Evolutionary conservation across 2,329 filamentous ascomycete species (phyloP).

Genomic region (Pseudogymnoascus destructans): DNA sequence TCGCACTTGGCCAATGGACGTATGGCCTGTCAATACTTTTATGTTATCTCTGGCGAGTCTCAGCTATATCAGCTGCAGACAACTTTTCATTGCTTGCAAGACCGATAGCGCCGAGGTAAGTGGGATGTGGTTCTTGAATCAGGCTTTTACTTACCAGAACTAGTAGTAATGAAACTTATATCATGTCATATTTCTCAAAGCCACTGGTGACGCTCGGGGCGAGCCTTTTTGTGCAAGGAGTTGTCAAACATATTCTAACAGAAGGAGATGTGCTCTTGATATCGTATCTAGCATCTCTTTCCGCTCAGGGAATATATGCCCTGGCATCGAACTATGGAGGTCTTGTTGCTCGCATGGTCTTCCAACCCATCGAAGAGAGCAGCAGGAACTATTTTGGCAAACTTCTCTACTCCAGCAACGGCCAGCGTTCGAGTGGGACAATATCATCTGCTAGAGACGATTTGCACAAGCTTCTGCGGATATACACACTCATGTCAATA

Average conservation of each 20-base stretch:
- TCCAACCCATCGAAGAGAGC: conserved; percentile 92
- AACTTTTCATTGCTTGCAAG: conserved; percentile 57
- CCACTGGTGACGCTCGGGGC: conserved; percentile 58
- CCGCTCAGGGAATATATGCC: conserved; percentile 81
- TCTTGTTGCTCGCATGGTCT: conserved; percentile 72
- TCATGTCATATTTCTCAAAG: conserved; percentile 42
- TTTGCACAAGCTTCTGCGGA: conserved; percentile 50
- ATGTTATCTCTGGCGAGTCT: conserved; percentile 56
- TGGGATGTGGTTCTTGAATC: not conserved
- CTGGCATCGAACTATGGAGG: conserved; percentile 92
- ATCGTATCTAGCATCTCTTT: conserved; percentile 59
- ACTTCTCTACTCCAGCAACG: conserved; percentile 40
- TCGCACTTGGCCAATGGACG: conserved; percentile 71
- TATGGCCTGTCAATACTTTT: conserved; percentile 58
- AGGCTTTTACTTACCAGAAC: conserved; percentile 8
- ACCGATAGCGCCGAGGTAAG: conserved; percentile 26
- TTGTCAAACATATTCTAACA: conserved; percentile 85
- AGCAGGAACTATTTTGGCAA: conserved; percentile 82
- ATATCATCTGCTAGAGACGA: conserved; percentile 35
- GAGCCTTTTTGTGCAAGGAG: conserved; percentile 77
- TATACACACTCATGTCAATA: conserved; percentile 64
- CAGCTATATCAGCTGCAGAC: conserved; percentile 38
- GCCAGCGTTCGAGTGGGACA: conserved; percentile 20
- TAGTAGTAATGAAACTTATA: conserved; percentile 17
- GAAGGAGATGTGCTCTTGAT: conserved; percentile 90